Base-by-base conservation (phyloP, 2,329 filamentous ascomycete genomes). In the Colletotrichum echinochloae region DNA sequence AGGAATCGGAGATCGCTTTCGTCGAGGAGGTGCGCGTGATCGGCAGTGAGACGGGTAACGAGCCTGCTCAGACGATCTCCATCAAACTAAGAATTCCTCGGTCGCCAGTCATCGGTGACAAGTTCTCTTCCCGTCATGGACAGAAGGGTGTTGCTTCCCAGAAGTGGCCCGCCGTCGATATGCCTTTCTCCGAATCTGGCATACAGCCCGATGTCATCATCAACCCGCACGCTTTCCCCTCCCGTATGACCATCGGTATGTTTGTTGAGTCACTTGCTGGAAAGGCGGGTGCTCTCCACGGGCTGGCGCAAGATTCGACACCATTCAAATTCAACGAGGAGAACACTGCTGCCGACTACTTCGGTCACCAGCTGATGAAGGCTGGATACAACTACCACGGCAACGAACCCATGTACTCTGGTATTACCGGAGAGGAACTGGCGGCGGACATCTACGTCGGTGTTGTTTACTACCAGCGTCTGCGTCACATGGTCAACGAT, bases 181-280 rank as follows among this genome's bases (percentile, higher is more conserved):
- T 99, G 93, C 96, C 96, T 4, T 99, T 98, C 83, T 94, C 94
- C 3, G 96, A 99, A 83, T 93, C 92, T 7, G 96, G 96, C 64
- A 98, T 99, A 72, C 95, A 98, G 78, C 96, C 96, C 12, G 96
- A 99, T 81, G 88, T 97, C 77, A 99, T 99, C 82, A 99, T 99
- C 86, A 99, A 99, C 84, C 96, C 96, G 49, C 96, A 99, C 87
- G 96, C 96, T 78, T 99, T 99, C 88, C 96, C 96, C 9, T 98
- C 95, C 55, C 95, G 96, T 82, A 99, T 99, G 96, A 99, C 96
- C 26, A 99, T 99, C 79, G 96, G 96, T 78, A 98, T 98, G 94
- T 98, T 99, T 82, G 90, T 99, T 78, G 96, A 99, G 84, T 98
- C 95, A 6, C 88, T 99, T 62, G 96, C 96, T 12, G 96, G 96